Percentiles rank a stretch among this genome's conserved stretches.
Conservation (phyloP, 345 rosid species). For the Boechera divaricarpa region DNA sequence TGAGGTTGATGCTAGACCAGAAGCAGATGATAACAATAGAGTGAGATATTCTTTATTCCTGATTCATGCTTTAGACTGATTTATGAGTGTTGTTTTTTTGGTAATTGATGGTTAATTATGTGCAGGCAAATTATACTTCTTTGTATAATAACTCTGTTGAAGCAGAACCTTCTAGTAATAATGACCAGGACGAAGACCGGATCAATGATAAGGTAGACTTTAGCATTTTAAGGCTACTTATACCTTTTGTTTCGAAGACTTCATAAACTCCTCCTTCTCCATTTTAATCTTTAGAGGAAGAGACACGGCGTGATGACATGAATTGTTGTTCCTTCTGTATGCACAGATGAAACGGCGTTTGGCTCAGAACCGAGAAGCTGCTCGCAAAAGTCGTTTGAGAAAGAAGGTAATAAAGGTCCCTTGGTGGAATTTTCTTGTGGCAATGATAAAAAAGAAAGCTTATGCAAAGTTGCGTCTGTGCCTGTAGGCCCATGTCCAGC, state of each 20-base stretch:
- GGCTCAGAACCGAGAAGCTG: constrained; percentile 98
- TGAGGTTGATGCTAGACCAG: constrained; percentile 56
- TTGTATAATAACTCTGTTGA: constrained; percentile 45
- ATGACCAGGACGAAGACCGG: constrained; percentile 67
- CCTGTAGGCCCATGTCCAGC: constrained; percentile 90
- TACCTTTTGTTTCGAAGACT: neutral
- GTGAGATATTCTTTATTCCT: constrained; percentile 1
- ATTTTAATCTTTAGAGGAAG: constrained; percentile 19
- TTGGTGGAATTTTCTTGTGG: constrained; percentile 14
- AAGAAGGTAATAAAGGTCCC: constrained; percentile 62
- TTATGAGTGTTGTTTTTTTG: constrained; percentile 9
- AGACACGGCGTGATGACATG: constrained; percentile 32
- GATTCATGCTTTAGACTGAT: neutral
- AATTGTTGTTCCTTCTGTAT: constrained; percentile 38
- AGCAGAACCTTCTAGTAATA: constrained; percentile 59
- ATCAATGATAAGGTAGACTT: constrained; percentile 61
- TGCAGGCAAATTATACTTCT: constrained; percentile 39
- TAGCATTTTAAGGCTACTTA: constrained; percentile 7
- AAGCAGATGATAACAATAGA: constrained; percentile 38
- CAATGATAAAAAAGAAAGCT: neutral
- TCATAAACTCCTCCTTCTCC: neutral
- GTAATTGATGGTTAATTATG: constrained; percentile 4
- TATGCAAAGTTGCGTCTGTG: constrained; percentile 16
- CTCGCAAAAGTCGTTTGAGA: constrained; percentile 90
- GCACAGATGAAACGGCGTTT: constrained; percentile 72